These are phyloP conservation scores for Tricholoma flavovirens DNA, from an alignment of 768 basidiomycete genomes.

Conservation along the genomic window DNA sequence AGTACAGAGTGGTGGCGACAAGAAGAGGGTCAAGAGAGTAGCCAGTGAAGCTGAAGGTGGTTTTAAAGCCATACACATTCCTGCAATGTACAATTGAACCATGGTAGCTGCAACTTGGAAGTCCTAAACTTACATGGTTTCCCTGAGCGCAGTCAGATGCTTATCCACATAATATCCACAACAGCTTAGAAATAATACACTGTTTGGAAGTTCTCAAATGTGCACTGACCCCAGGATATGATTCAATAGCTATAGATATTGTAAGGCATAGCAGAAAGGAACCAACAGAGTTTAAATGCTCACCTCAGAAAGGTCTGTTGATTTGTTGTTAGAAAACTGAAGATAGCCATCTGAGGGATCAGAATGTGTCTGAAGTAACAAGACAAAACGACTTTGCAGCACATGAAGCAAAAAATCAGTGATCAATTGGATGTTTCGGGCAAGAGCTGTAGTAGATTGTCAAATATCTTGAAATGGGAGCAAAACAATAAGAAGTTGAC, in stretches of 20 bases:
- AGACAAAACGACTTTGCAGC: background rate
- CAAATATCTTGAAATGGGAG: background rate
- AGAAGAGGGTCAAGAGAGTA: background rate
- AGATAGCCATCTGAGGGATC: background rate
- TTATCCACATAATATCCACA: background rate
- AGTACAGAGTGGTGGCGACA: background rate
- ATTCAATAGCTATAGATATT: background rate
- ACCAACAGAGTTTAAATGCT: background rate
- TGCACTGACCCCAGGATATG: background rate
- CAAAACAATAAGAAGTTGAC: background rate
- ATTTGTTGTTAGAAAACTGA: background rate
- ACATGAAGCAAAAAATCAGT: background rate
- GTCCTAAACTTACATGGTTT: background rate
- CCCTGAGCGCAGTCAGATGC: background rate
- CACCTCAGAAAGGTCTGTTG: background rate
- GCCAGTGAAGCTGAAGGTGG: background rate
- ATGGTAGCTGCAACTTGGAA: background rate
- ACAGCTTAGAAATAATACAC: background rate
- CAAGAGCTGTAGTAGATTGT: background rate
- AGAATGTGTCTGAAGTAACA: background rate
- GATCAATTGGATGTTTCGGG: background rate
- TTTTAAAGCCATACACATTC: background rate
- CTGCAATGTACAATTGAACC: background rate
- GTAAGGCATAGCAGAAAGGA: background rate
- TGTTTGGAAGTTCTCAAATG: background rate